Conservation (phyloP, 2,329 filamentous ascomycete species). For the Arthrobotrys conoides region DNA sequence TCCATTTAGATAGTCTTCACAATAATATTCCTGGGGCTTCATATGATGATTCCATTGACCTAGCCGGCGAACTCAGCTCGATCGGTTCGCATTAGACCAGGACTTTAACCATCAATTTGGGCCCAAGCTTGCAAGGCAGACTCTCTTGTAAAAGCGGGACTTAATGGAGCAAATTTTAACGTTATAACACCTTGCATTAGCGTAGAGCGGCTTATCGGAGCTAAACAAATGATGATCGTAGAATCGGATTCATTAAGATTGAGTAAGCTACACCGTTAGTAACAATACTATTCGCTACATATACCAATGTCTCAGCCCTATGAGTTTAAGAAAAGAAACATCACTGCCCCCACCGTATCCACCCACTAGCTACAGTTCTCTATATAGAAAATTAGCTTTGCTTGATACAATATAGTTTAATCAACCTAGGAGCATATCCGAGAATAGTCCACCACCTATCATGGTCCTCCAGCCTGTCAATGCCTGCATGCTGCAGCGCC, state of each 20-base stretch:
- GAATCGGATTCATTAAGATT: not conserved
- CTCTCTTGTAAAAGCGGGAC: not conserved
- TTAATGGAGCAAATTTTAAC: not conserved
- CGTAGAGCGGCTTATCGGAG: not conserved
- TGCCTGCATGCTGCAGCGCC: not conserved
- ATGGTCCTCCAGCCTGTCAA: not conserved
- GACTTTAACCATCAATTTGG: not conserved
- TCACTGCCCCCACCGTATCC: not conserved
- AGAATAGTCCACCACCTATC: not conserved
- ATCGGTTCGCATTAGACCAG: not conserved
- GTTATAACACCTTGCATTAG: constrained; percentile 8
- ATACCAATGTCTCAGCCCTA: constrained; percentile 21
- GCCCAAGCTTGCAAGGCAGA: constrained; percentile 23
- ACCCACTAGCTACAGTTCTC: not conserved
- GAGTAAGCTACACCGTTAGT: not conserved
- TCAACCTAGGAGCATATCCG: not conserved
- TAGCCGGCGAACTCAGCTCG: not conserved
- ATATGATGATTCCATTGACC: not conserved
- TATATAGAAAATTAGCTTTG: not conserved
- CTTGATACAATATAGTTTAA: not conserved
- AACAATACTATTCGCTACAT: not conserved
- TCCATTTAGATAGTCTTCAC: not conserved
- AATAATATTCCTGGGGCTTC: too few relatives aligned
- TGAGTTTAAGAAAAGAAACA: constrained; percentile 3
- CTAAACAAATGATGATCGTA: not conserved